These are phyloP conservation scores for Triticum monococcum DNA, from an alignment of 176 grass and related monocot genomes.

Conservation along the genomic window DNA sequence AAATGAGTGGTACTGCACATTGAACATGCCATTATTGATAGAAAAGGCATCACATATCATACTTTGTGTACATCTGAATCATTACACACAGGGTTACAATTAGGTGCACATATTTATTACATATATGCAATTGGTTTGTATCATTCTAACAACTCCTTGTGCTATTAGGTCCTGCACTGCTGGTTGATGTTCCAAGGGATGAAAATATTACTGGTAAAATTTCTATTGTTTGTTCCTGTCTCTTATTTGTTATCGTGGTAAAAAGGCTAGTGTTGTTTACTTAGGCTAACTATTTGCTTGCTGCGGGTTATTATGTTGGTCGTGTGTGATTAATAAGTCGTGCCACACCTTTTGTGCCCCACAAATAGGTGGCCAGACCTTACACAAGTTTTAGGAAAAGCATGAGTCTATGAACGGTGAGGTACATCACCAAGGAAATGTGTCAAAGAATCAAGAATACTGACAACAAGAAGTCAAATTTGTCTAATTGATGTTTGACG, in stretches of 20 bases:
- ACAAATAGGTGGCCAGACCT: background rate
- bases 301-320: background rate
- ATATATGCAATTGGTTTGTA: background rate
- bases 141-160: background rate
- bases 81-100: background rate
- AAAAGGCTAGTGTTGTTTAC: background rate
- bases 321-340: background rate
- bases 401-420: background rate
- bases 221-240: background rate
- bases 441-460: background rate
- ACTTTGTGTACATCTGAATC: background rate
- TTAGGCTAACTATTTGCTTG: background rate
- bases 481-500: background rate
- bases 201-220: conserved; percentile 49
- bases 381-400: background rate
- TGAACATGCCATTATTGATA: background rate
- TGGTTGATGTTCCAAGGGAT: conserved; percentile 57
- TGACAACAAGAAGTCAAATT: background rate
- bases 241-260: background rate
- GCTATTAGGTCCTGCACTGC: conserved; percentile 39
- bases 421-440: background rate
- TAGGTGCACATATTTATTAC: background rate
- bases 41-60: background rate
- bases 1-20: background rate
- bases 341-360: background rate